These are phyloP conservation scores for Ustilago trichophora DNA, from an alignment of 1,284 basidiomycete species.

Conservation along the genomic window DNA sequence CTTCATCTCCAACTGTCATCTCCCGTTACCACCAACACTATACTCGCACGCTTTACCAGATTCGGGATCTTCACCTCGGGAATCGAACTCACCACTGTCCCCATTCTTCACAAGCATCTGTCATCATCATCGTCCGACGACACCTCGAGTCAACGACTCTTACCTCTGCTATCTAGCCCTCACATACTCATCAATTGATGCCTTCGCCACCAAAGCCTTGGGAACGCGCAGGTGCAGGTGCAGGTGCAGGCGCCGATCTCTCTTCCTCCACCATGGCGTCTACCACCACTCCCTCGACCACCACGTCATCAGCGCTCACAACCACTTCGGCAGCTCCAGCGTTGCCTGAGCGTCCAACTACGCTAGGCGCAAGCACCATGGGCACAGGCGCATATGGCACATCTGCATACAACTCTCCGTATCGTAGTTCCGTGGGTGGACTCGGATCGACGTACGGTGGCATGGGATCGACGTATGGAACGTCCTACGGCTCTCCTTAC, in stretches of 20 bases:
- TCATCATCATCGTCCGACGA: too few relatives aligned
- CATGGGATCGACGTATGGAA: conserved; percentile 56
- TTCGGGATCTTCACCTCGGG: too few relatives aligned
- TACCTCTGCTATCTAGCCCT: neutral
- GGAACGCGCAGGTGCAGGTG: too few relatives aligned
- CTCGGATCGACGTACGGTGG: conserved; percentile 59
- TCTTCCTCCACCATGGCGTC: conserved; percentile 24
- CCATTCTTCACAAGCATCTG: too few relatives aligned
- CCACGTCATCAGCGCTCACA: conserved; percentile 26
- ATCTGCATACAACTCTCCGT: conserved; percentile 36
- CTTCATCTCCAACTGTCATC: too few relatives aligned
- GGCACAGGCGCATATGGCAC: conserved; percentile 37
- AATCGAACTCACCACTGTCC: too few relatives aligned
- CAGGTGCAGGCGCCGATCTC: conserved; percentile 24
- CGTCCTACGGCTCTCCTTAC: conserved; percentile 59
- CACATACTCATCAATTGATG: conserved; percentile 20
- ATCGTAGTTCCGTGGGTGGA: conserved; percentile 46
- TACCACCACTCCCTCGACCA: too few relatives aligned
- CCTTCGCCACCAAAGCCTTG: conserved; percentile 65
- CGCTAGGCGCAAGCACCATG: conserved; percentile 22
- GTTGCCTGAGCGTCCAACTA: conserved; percentile 61
- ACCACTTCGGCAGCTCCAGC: conserved; percentile 47
- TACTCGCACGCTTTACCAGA: too few relatives aligned
- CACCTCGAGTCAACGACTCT: too few relatives aligned
- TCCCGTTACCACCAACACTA: too few relatives aligned